A percentile compares a stretch with the other conserved stretches of the same genome.
Conservation (phyloP, 129 eudicot genomes). For the Flaveria ramosissima region DNA sequence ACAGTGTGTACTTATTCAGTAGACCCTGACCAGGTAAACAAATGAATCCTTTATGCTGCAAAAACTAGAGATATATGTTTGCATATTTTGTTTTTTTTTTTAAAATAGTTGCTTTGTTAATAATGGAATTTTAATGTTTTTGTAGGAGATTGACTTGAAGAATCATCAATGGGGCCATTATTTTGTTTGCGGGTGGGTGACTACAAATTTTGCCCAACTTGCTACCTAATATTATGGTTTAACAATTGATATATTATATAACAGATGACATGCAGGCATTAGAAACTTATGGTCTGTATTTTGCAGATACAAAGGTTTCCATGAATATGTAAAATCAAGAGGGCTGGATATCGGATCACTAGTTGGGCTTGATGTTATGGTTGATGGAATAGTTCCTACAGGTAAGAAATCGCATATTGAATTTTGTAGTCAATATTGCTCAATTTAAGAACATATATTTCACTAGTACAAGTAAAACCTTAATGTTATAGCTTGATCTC, state of each 20-base stretch:
- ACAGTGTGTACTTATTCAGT: constrained; percentile 80
- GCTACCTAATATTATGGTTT: neutral
- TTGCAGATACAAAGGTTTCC: constrained; percentile 88
- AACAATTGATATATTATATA: neutral
- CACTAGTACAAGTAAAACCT: neutral
- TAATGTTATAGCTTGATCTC: constrained; percentile 1
- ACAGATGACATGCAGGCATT: neutral
- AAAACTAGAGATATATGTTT: constrained; percentile 13
- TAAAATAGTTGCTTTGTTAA: no score
- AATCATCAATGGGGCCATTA: no score
- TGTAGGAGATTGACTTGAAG: no score
- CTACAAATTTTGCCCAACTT: no score
- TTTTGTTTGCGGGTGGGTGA: no score
- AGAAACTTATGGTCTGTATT: constrained; percentile 15
- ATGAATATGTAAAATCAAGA: constrained; percentile 73
- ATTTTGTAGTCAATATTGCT: neutral
- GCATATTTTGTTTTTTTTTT: neutral
- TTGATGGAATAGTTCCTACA: constrained; percentile 97
- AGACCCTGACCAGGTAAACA: constrained; percentile 82
- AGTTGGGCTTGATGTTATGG: constrained; percentile 83
- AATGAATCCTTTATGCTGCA: constrained; percentile 3
- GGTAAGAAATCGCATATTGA: constrained; percentile 45
- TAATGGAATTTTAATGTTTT: no score
- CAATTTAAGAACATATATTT: constrained; percentile 6
- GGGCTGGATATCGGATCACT: constrained; percentile 68